Evolutionary conservation across 352 stramenopile genomes (phyloP).

Genomic region (Globisporangium recalcitrans): DNA sequence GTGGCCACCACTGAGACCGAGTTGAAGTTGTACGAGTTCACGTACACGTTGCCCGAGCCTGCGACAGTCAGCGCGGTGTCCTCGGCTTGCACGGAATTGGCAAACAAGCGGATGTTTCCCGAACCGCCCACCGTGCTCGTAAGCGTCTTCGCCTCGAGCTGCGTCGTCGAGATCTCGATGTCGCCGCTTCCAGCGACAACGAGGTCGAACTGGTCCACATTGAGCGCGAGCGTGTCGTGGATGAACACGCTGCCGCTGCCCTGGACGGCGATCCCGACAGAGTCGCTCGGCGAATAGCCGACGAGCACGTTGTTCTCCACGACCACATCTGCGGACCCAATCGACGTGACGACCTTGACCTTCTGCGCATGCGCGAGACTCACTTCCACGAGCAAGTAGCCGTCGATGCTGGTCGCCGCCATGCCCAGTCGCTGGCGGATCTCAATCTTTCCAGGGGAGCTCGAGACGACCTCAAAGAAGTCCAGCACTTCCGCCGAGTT

Average conservation of each 20-base stretch:
- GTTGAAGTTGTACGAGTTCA: constrained; percentile 12
- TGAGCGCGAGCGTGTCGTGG: constrained; percentile 2
- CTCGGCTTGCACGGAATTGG: not conserved
- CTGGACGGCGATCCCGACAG: not conserved
- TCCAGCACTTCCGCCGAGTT: constrained; percentile 11
- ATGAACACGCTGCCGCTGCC: constrained; percentile 12
- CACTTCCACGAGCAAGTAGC: constrained; percentile 9
- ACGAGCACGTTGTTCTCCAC: constrained; percentile 9
- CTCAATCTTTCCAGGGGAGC: not conserved
- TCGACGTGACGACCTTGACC: not conserved
- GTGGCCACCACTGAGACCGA: not conserved
- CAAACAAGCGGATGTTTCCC: constrained; percentile 6
- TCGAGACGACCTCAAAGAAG: constrained; percentile 10
- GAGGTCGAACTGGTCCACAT: constrained; percentile 3
- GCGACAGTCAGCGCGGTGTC: not conserved
- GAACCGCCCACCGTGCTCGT: not conserved
- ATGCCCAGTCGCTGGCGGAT: constrained; percentile 5
- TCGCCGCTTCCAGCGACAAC: constrained; percentile 8
- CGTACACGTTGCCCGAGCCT: constrained; percentile 1
- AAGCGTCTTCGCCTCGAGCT: constrained; percentile 3
- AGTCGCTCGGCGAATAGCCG: not conserved
- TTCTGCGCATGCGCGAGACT: not conserved
- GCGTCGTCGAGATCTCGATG: constrained; percentile 4
- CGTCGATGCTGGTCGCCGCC: not conserved
- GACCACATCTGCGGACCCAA: constrained; percentile 5